These are phyloP conservation scores for Metschnikowia rubicola DNA, from an alignment of 805 yeast genomes.

Conservation along the genomic window DNA sequence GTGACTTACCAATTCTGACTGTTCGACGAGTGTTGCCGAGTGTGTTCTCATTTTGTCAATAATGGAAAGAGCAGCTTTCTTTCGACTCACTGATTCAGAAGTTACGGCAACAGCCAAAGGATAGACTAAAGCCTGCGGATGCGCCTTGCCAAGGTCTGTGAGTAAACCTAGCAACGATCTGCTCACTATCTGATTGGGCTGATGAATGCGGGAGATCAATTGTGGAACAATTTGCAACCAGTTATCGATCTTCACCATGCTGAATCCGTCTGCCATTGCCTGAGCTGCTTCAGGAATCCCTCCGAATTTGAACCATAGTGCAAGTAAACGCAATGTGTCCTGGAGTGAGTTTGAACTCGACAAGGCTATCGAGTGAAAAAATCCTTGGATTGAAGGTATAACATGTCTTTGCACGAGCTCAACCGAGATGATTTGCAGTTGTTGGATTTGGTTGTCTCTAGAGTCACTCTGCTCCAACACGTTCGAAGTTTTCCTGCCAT, in stretches of 20 bases:
- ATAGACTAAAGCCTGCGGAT: slow-evolving; percentile 94
- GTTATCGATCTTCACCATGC: slow-evolving; percentile 82
- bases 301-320: slow-evolving; percentile 95
- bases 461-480: slow-evolving; percentile 29
- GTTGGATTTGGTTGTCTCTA: slow-evolving; percentile 12
- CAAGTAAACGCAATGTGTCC: slow-evolving; percentile 83
- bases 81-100: slow-evolving; percentile 85
- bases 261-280: slow-evolving; percentile 87
- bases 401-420: slow-evolving; percentile 81
- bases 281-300: slow-evolving; percentile 87
- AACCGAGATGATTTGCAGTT: slow-evolving; percentile 28
- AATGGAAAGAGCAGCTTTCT: slow-evolving; percentile 86
- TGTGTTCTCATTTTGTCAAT: slow-evolving; percentile 90
- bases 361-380: slow-evolving; percentile 88
- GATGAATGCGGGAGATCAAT: slow-evolving; percentile 92
- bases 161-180: slow-evolving; percentile 73
- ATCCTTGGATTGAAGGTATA: slow-evolving; percentile 92
- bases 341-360: slow-evolving; percentile 86
- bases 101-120: slow-evolving; percentile 95
- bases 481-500: slow-evolving; percentile 12
- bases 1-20: slow-evolving; percentile 89
- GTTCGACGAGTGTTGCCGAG: slow-evolving; percentile 79
- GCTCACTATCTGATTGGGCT: slow-evolving; percentile 83
- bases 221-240: slow-evolving; percentile 98
- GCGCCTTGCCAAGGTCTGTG: slow-evolving; percentile 87